Evolutionary conservation across 129 eudicot species (phyloP).

Genomic region (Tagetes erecta): DNA sequence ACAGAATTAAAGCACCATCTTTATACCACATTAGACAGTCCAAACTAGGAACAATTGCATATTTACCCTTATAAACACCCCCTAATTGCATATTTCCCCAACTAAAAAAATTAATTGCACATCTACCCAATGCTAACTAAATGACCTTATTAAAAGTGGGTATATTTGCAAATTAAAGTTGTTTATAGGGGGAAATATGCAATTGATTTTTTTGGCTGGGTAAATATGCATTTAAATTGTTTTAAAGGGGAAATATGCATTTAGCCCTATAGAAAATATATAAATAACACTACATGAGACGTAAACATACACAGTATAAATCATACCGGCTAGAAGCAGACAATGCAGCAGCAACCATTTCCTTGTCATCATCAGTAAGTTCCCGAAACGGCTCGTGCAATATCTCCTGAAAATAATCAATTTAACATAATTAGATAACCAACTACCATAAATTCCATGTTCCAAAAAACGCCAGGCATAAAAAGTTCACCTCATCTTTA

Average conservation of each 20-base stretch:
- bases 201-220: too few relatives aligned
- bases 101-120: too few relatives aligned
- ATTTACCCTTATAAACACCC: too few relatives aligned
- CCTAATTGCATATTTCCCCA: not conserved
- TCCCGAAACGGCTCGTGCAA: constrained; percentile 62
- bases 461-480: not conserved
- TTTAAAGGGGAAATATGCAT: too few relatives aligned
- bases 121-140: too few relatives aligned
- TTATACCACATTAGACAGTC: constrained; percentile 15
- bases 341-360: constrained; percentile 53
- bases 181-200: too few relatives aligned
- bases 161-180: too few relatives aligned
- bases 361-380: constrained; percentile 62
- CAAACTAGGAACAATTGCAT: not conserved
- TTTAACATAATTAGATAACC: constrained; percentile 16
- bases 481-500: constrained; percentile 38
- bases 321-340: constrained; percentile 60
- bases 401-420: constrained; percentile 47
- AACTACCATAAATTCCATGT: constrained; percentile 5
- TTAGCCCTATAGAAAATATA: not conserved
- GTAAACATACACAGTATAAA: not conserved
- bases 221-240: too few relatives aligned
- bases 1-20: constrained; percentile 19
- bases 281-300: not conserved
- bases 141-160: too few relatives aligned